Conservation (phyloP, 2,329 filamentous ascomycete genomes). For the Fusarium albosuccineum region DNA sequence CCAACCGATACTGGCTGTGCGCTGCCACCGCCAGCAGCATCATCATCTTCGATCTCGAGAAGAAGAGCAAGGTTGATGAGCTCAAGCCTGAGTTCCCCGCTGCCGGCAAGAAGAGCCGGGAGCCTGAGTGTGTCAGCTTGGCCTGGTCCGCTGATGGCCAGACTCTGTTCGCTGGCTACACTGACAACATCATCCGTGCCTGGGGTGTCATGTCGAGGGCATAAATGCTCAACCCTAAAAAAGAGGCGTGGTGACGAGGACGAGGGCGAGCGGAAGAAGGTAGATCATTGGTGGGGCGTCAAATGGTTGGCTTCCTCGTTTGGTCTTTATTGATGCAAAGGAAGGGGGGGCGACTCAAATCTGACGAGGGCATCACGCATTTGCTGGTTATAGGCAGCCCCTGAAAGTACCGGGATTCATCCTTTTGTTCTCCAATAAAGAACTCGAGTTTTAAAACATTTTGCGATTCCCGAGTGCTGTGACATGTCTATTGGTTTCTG, state of each 20-base stretch:
- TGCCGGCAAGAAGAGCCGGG: slow-evolving; percentile 98
- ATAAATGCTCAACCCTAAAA: slow-evolving; percentile 62
- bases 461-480: slow-evolving; percentile 4
- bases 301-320: slow-evolving; percentile 61
- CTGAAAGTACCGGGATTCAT: slow-evolving; percentile 56
- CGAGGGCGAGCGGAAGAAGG: slow-evolving; percentile 50
- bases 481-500: background rate
- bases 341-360: slow-evolving; percentile 51
- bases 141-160: slow-evolving; percentile 99
- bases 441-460: slow-evolving; percentile 50
- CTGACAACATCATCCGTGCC: slow-evolving; percentile 98
- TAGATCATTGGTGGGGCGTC: slow-evolving; percentile 62
- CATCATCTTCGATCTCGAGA: slow-evolving; percentile 99
- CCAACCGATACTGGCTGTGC: slow-evolving; percentile 99
- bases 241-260: slow-evolving; percentile 43
- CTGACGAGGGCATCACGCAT: slow-evolving; percentile 55
- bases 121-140: slow-evolving; percentile 97
- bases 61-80: slow-evolving; percentile 99
- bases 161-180: slow-evolving; percentile 99
- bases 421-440: slow-evolving; percentile 57
- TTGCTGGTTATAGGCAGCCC: slow-evolving; percentile 55
- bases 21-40: slow-evolving; percentile 97
- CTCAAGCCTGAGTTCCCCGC: slow-evolving; percentile 99
- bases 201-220: slow-evolving; percentile 98
- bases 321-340: slow-evolving; percentile 59